Percentiles rank a stretch among this genome's conserved stretches.
These are phyloP conservation scores for Schizophyllum commune DNA, from an alignment of 1,284 basidiomycete species.

Conservation along the genomic window DNA sequence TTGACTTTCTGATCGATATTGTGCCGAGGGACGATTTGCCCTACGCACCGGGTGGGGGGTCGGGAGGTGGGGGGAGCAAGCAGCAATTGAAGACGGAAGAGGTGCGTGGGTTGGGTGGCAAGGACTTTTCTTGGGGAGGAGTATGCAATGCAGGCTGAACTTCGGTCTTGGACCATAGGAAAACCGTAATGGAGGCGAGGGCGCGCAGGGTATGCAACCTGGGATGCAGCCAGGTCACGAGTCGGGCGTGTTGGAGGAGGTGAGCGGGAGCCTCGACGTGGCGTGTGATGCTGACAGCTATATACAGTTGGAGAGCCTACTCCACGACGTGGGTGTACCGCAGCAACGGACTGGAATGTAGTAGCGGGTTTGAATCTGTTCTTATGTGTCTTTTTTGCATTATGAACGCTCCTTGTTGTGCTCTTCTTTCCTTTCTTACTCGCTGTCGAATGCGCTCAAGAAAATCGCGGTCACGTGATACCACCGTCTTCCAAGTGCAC, in stretches of 20 bases:
- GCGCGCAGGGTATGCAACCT: background rate
- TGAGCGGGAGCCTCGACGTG: background rate
- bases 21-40: slow-evolving; percentile 72
- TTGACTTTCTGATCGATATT: slow-evolving; percentile 90
- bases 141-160: too few species aligned
- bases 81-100: background rate
- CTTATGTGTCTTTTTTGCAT: too few species aligned
- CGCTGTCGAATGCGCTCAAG: too few species aligned
- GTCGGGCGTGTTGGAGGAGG: background rate
- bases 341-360: background rate
- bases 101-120: background rate
- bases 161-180: background rate
- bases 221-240: background rate
- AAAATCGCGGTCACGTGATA: too few species aligned
- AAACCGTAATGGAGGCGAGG: background rate
- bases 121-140: too few species aligned
- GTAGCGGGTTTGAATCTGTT: background rate
- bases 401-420: too few species aligned
- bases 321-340: background rate
- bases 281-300: background rate
- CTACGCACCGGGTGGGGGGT: slow-evolving; percentile 4
- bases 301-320: background rate
- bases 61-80: too few species aligned
- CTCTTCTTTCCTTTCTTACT: too few species aligned
- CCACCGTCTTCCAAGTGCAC: too few species aligned